These are phyloP conservation scores for Cordyceps javanica DNA, from an alignment of 2,329 filamentous ascomycete species.

Conservation along the genomic window DNA sequence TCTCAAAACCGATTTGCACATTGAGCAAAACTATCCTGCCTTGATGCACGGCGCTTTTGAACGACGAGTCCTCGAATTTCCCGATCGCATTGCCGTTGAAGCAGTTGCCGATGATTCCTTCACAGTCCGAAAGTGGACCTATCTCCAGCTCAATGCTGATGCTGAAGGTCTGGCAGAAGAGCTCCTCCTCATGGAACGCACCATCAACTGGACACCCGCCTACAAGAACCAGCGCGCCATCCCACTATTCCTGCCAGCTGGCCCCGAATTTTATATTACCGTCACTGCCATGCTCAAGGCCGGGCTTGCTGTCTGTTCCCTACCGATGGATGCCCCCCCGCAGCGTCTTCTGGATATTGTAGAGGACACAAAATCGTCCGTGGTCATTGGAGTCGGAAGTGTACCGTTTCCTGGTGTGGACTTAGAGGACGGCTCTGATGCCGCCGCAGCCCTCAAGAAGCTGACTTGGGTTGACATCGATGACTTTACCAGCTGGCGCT, in stretches of 20 bases:
- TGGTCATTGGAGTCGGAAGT: constrained; percentile 16
- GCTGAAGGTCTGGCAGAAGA: constrained; percentile 9
- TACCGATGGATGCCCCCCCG: constrained; percentile 10
- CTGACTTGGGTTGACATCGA: constrained; percentile 8
- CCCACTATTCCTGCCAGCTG: constrained; percentile 12
- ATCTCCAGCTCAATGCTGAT: constrained; percentile 10
- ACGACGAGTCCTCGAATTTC: constrained; percentile 7
- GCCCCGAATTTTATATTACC: constrained; percentile 12
- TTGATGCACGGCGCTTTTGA: constrained; percentile 11
- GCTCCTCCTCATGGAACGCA: constrained; percentile 7
- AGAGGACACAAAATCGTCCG: constrained; percentile 7
- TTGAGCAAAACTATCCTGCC: constrained; percentile 3
- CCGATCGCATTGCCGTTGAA: constrained; percentile 8
- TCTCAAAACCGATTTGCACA: constrained; percentile 8
- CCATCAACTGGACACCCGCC: constrained; percentile 4
- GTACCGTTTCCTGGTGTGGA: constrained; percentile 23
- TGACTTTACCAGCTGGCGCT: constrained; percentile 10
- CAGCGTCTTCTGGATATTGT: constrained; percentile 9
- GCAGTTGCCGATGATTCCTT: constrained; percentile 11
- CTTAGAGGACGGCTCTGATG: constrained; percentile 8
- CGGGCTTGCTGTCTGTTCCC: constrained; percentile 6
- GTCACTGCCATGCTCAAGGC: constrained; percentile 17
- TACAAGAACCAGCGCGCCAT: constrained; percentile 11
- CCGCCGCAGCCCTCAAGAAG: constrained; percentile 1
- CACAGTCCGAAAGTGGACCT: constrained; percentile 9